These are phyloP conservation scores for Penicillium sp. DNA, from an alignment of 2,329 filamentous ascomycete species.

Conservation along the genomic window DNA sequence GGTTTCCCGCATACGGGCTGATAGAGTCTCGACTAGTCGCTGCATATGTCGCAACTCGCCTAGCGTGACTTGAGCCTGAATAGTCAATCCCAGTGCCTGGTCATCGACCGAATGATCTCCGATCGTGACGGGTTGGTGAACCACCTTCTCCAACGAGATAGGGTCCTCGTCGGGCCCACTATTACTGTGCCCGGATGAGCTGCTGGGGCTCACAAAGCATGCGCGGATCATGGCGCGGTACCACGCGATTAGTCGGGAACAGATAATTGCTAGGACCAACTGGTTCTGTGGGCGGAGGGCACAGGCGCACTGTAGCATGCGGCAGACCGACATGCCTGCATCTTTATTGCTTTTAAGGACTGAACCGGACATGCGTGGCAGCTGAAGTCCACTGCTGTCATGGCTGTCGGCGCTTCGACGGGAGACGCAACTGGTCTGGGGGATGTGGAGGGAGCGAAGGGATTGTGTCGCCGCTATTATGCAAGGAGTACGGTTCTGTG, in stretches of 20 bases:
- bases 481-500: background rate
- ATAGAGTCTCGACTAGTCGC: conserved; percentile 6
- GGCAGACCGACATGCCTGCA: conserved; percentile 8
- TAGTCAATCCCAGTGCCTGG: background rate
- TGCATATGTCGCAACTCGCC: conserved; percentile 6
- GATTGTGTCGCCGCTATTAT: conserved; percentile 6
- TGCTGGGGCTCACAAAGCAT: background rate
- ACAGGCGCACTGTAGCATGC: conserved; percentile 9
- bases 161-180: background rate
- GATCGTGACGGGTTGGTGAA: conserved; percentile 7
- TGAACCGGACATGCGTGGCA: conserved; percentile 7
- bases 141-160: background rate
- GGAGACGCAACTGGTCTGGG: background rate
- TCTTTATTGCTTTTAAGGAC: conserved; percentile 8
- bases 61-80: conserved; percentile 5
- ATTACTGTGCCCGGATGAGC: background rate
- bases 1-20: conserved; percentile 3
- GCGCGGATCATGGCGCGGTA: conserved; percentile 8
- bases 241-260: conserved; percentile 6
- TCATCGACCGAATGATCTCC: conserved; percentile 10
- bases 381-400: background rate
- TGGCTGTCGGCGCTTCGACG: background rate
- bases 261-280: conserved; percentile 6
- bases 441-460: conserved; percentile 6
- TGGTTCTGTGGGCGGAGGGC: conserved; percentile 7